These are phyloP conservation scores for Physcomitrellopsis africana DNA, from an alignment of 225 moss, liverwort and hornwort species.

Conservation along the genomic window DNA sequence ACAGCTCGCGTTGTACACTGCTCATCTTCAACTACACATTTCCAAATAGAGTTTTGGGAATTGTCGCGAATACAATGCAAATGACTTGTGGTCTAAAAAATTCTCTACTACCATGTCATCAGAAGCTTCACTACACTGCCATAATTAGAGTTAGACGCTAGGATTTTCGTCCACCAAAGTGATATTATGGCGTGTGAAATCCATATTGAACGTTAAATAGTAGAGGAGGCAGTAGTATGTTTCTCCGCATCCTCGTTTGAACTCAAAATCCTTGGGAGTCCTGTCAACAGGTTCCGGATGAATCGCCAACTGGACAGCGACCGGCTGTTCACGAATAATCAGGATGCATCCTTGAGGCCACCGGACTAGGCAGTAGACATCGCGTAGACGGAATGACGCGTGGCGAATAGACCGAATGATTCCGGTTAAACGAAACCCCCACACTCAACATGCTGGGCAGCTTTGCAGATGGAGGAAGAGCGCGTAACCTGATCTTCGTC, in stretches of 20 bases:
- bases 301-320: not conserved
- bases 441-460: not conserved
- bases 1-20: too few relatives aligned
- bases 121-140: too few relatives aligned
- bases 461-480: not conserved
- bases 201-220: too few relatives aligned
- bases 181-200: too few relatives aligned
- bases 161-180: too few relatives aligned
- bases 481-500: not conserved
- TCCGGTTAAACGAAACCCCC: slow-evolving; percentile 1
- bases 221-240: too few relatives aligned
- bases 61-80: too few relatives aligned
- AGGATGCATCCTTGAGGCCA: not conserved
- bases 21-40: too few relatives aligned
- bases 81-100: too few relatives aligned
- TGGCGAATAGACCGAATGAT: not conserved
- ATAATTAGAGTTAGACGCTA: too few relatives aligned
- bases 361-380: not conserved
- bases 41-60: too few relatives aligned
- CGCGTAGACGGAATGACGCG: not conserved
- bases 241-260: not conserved
- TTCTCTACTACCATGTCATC: too few relatives aligned
- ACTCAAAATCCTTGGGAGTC: not conserved
- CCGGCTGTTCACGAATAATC: not conserved
- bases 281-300: not conserved